A percentile compares a stretch with the other conserved stretches of the same genome.
Conservation (phyloP, 139 green algal genomes). For the Dunaliella primolecta region DNA sequence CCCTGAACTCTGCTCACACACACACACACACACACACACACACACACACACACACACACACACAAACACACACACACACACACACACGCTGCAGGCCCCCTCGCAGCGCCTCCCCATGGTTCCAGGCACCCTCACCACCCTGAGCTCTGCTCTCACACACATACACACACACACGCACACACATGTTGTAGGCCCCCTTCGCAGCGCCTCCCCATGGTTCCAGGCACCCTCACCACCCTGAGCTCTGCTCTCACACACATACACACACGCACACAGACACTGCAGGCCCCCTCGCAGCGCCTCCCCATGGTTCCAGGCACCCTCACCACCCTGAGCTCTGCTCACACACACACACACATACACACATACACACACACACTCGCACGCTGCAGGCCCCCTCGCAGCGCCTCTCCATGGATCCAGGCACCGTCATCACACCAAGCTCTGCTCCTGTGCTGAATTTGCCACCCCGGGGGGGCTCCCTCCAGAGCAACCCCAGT, state of each 20-base stretch:
- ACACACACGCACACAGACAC: neutral
- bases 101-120: neutral
- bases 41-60: too few relatives aligned
- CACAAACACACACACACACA: too few relatives aligned
- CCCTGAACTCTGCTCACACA: neutral
- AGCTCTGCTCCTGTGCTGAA: neutral
- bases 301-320: neutral
- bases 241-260: neutral
- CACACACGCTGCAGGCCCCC: neutral
- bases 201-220: neutral
- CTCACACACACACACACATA: neutral
- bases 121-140: neutral
- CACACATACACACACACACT: neutral
- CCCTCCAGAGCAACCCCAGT: neutral
- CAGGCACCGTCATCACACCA: neutral
- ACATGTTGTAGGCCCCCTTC: neutral
- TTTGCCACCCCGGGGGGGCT: neutral
- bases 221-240: neutral
- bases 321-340: neutral
- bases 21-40: neutral
- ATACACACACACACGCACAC: neutral
- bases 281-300: neutral
- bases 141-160: neutral
- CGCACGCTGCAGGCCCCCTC: neutral
- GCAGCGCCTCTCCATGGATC: neutral